Percentiles rank a stretch among this genome's conserved stretches.
Evolutionary conservation across 139 green algal species (phyloP).

Genomic region (Edaphochlamys debaryana): DNA sequence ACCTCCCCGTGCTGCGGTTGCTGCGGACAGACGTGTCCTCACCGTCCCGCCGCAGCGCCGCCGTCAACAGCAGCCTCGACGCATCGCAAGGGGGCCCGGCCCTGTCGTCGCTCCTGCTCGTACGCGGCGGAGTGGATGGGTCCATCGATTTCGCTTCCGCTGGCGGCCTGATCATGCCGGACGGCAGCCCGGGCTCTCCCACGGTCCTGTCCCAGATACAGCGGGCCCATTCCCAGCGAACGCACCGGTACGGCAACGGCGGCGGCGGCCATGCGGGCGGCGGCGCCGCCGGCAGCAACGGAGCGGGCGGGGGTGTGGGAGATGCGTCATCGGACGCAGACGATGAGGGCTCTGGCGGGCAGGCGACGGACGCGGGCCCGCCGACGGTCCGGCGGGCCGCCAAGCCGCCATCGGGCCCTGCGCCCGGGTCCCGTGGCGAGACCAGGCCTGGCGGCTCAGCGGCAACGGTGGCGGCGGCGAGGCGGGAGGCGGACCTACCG

Average conservation of each 20-base stretch:
- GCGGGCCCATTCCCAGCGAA: neutral
- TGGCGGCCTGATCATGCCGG: too few species aligned
- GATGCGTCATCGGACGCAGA: neutral
- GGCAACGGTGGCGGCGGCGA: too few species aligned
- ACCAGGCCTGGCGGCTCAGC: too few species aligned
- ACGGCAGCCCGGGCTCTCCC: too few species aligned
- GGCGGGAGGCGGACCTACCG: too few species aligned
- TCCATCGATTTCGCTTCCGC: conserved; percentile 9
- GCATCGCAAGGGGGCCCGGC: neutral
- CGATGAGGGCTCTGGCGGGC: neutral
- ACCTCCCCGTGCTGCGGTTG: neutral
- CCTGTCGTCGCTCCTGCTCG: neutral
- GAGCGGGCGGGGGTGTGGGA: too few species aligned
- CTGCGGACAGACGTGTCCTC: neutral
- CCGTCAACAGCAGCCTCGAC: neutral
- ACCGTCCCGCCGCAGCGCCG: neutral
- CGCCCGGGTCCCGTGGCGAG: too few species aligned
- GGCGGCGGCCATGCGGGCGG: neutral
- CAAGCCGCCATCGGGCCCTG: too few species aligned
- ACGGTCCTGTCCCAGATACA: neutral
- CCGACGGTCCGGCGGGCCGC: too few species aligned
- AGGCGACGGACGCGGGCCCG: neutral
- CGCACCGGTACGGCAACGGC: conserved; percentile 27
- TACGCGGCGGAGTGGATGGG: conserved; percentile 25
- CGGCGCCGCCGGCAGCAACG: neutral